These are phyloP conservation scores for Zygotorulaspora danielsina DNA, from an alignment of 805 yeast species.

Conservation along the genomic window DNA sequence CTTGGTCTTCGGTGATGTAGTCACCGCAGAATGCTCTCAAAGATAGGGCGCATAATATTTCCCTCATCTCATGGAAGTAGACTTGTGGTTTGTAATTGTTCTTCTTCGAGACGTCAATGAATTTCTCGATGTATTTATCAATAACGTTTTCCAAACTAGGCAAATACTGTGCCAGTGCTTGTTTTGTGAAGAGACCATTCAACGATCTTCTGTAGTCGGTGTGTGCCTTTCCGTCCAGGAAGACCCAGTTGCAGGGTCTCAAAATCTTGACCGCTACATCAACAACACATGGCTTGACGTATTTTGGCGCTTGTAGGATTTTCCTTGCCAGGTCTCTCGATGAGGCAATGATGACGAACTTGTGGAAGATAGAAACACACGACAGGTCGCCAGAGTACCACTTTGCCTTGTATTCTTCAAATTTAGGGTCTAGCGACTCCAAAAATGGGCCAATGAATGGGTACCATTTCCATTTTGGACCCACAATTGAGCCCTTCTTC, in stretches of 20 bases:
- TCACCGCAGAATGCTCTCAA: constrained; percentile 93
- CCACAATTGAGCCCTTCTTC: constrained; percentile 84
- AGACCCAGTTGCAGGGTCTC: constrained; percentile 97
- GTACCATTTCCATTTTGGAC: constrained; percentile 84
- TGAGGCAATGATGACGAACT: constrained; percentile 92
- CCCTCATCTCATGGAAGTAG: constrained; percentile 92
- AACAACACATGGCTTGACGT: constrained; percentile 95
- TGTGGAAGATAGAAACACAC: constrained; percentile 97
- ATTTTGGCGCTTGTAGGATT: constrained; percentile 76
- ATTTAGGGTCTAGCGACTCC: constrained; percentile 92
- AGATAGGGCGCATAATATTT: constrained; percentile 90
- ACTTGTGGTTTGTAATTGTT: constrained; percentile 53
- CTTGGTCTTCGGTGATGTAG: constrained; percentile 88
- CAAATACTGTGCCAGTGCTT: constrained; percentile 77
- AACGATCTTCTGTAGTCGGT: constrained; percentile 87
- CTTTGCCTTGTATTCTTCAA: constrained; percentile 85
- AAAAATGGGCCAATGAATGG: constrained; percentile 95
- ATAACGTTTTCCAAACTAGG: constrained; percentile 82
- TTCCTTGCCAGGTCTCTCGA: constrained; percentile 85
- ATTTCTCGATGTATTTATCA: constrained; percentile 73
- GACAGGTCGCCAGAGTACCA: constrained; percentile 94
- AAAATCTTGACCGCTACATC: constrained; percentile 93
- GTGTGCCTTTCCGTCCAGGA: constrained; percentile 93
- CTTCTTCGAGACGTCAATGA: constrained; percentile 52
- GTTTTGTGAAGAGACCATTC: constrained; percentile 81